Evolutionary conservation across 495 filamentous ascomycete species (phyloP).

Genomic region (Alectoria sarmentosa): DNA sequence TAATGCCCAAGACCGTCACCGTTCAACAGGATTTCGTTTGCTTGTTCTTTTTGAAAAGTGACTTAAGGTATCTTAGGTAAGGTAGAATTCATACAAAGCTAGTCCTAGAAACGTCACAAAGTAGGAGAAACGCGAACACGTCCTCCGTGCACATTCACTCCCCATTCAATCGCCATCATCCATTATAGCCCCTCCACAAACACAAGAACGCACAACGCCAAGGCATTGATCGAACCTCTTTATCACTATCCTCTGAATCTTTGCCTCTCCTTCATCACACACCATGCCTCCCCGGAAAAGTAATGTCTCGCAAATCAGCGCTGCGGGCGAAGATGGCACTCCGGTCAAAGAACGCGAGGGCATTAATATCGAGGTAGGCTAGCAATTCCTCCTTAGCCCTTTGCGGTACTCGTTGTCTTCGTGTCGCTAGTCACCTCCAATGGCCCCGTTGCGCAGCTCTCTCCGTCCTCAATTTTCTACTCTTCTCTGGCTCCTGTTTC

Average conservation of each 20-base stretch:
- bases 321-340: constrained; percentile 21
- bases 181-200: too few species aligned
- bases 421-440: background rate
- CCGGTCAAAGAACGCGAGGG: constrained; percentile 29
- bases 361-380: constrained; percentile 33
- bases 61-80: background rate
- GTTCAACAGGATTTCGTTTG: background rate
- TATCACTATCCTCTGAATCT: background rate
- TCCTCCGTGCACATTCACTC: background rate
- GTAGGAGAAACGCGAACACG: constrained; percentile 3
- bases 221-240: background rate
- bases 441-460: background rate
- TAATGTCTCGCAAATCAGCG: constrained; percentile 27
- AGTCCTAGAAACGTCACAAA: background rate
- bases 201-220: background rate
- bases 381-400: background rate
- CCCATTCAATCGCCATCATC: too few species aligned
- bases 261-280: constrained; percentile 5
- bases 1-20: background rate
- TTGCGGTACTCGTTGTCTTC: background rate
- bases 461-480: background rate
- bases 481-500: background rate
- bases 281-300: constrained; percentile 28
- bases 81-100: background rate
- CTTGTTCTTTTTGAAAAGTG: background rate